Percentiles rank a stretch among this genome's conserved stretches.
Evolutionary conservation across 2,329 filamentous ascomycete genomes (phyloP).

Genomic region (Penicillium occitanis): DNA sequence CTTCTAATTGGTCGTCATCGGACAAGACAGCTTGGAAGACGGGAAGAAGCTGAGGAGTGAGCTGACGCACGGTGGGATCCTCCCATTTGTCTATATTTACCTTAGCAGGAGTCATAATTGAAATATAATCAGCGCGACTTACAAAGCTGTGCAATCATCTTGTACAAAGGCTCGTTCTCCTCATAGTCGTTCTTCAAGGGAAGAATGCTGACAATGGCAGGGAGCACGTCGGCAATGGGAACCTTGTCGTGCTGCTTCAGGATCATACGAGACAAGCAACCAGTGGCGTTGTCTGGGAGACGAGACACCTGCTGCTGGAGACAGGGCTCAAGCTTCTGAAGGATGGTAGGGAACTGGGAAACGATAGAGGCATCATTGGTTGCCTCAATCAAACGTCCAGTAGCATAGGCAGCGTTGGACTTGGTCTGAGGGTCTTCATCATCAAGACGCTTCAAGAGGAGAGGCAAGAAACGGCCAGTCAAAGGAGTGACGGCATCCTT

Average conservation of each 20-base stretch:
- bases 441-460: slow-evolving; percentile 79
- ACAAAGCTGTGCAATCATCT: slow-evolving; percentile 83
- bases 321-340: slow-evolving; percentile 81
- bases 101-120: too few species aligned
- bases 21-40: slow-evolving; percentile 50
- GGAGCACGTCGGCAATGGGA: slow-evolving; percentile 77
- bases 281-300: slow-evolving; percentile 88
- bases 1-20: slow-evolving; percentile 49
- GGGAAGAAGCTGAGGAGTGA: slow-evolving; percentile 49
- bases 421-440: slow-evolving; percentile 91
- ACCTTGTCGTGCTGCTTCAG: slow-evolving; percentile 80
- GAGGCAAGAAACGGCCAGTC: slow-evolving; percentile 72
- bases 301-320: slow-evolving; percentile 75
- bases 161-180: slow-evolving; percentile 92
- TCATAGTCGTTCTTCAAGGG: slow-evolving; percentile 92
- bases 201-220: slow-evolving; percentile 72
- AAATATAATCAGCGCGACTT: too few species aligned
- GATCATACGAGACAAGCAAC: slow-evolving; percentile 90
- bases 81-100: slow-evolving; percentile 43
- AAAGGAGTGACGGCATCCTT: slow-evolving; percentile 76
- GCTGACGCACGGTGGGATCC: slow-evolving; percentile 45
- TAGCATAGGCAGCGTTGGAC: slow-evolving; percentile 91
- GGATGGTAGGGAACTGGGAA: slow-evolving; percentile 72
- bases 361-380: slow-evolving; percentile 72
- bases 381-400: slow-evolving; percentile 79